These are phyloP conservation scores for Takakia lepidozioides DNA, from an alignment of 225 moss, liverwort and hornwort species.

Conservation along the genomic window DNA sequence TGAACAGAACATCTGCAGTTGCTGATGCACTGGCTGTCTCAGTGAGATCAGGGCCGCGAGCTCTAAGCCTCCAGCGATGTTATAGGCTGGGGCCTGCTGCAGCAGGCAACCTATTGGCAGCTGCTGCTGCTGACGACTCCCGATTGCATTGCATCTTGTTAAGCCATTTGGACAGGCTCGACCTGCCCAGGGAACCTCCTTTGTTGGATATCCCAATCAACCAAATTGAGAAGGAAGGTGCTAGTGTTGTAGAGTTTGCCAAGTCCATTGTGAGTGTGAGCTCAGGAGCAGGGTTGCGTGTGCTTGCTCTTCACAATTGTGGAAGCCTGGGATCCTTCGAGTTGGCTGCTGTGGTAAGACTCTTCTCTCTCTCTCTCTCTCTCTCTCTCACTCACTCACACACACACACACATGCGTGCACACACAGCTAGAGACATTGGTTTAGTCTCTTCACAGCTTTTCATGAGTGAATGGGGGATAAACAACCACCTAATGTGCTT, in stretches of 20 bases:
- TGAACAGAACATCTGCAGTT: conserved; percentile 65
- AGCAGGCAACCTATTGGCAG: conserved; percentile 57
- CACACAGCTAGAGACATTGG: no score
- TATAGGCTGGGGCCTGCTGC: conserved; percentile 60
- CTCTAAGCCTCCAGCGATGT: conserved; percentile 84
- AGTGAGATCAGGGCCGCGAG: conserved; percentile 54
- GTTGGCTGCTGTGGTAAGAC: conserved; percentile 49
- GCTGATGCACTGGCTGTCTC: conserved; percentile 52
- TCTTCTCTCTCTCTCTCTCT: background rate
- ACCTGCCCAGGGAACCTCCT: conserved; percentile 20
- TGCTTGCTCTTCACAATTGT: conserved; percentile 90
- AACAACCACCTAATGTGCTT: no score
- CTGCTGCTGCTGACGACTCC: conserved; percentile 55
- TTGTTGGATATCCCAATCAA: conserved; percentile 8
- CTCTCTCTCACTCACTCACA: no score
- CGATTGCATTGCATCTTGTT: conserved; percentile 56
- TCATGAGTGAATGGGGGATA: no score
- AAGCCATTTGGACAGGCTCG: conserved; percentile 75
- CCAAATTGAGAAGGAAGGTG: conserved; percentile 24
- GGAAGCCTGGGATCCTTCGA: conserved; percentile 40
- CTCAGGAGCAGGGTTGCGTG: conserved; percentile 51
- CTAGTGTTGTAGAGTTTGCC: conserved; percentile 16
- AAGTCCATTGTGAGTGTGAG: conserved; percentile 31
- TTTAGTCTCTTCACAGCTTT: no score
- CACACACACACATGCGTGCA: no score